Evolutionary conservation across 2,329 filamentous ascomycete species (phyloP).

Genomic region (Alternaria metachromatica): DNA sequence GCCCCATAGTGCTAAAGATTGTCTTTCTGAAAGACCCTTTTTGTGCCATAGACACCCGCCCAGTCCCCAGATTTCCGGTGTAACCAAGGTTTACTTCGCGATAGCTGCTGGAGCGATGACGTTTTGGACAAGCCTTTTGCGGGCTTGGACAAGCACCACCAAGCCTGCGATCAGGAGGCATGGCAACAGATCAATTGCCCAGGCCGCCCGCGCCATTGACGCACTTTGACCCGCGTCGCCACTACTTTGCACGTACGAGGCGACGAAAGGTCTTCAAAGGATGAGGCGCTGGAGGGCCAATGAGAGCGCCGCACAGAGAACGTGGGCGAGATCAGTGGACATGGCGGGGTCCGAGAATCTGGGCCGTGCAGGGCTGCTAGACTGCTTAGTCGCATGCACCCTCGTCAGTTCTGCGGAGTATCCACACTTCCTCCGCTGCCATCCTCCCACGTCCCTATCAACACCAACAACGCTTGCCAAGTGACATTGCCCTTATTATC

Average conservation of each 20-base stretch:
- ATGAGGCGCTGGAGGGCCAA: conserved; percentile 21
- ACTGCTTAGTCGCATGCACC: not conserved
- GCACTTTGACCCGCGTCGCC: conserved; percentile 2
- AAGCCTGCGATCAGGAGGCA: conserved; percentile 14
- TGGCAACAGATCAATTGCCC: conserved; percentile 5
- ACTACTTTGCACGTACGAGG: conserved; percentile 3
- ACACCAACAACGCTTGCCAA: not conserved
- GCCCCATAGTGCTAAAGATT: conserved; percentile 1
- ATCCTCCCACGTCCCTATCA: conserved; percentile 2
- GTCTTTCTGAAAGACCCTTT: not conserved
- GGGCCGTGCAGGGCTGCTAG: conserved; percentile 7
- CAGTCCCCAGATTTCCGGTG: conserved; percentile 14
- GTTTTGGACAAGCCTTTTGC: conserved; percentile 17
- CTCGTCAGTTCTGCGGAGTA: conserved; percentile 4
- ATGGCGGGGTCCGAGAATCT: conserved; percentile 8
- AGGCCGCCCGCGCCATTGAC: conserved; percentile 7
- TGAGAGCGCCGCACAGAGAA: conserved; percentile 4
- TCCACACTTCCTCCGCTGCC: conserved; percentile 3
- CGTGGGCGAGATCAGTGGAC: conserved; percentile 21
- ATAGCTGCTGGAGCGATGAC: conserved; percentile 6
- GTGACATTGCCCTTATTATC: conserved; percentile 4
- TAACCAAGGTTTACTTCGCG: not conserved
- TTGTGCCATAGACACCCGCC: not conserved
- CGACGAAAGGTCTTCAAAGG: conserved; percentile 1
- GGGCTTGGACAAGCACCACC: conserved; percentile 25